Evolutionary conservation across 495 filamentous ascomycete species (phyloP).

Genomic region (Annulohypoxylon moriforme): DNA sequence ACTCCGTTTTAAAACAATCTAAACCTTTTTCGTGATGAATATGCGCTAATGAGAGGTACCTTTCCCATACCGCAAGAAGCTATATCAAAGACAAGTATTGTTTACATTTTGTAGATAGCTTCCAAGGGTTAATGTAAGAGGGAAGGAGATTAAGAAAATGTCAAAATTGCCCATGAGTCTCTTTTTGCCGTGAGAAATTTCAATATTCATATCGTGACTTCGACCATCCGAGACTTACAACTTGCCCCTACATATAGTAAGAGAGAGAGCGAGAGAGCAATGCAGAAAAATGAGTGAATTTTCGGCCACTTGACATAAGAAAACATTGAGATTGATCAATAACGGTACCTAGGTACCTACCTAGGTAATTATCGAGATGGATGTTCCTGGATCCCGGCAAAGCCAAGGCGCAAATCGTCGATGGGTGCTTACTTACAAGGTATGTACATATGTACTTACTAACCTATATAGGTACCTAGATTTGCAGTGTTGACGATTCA

Average conservation of each 20-base stretch:
- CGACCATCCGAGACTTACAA: background rate
- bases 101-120: conserved; percentile 18
- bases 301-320: background rate
- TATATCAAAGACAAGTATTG: conserved; percentile 5
- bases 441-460: background rate
- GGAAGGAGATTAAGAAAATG: background rate
- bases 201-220: conserved; percentile 1
- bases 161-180: conserved; percentile 29
- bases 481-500: conserved; percentile 22
- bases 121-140: background rate
- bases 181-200: no score
- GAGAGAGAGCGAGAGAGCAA: conserved; percentile 16
- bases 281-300: conserved; percentile 43
- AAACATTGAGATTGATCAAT: background rate
- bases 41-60: conserved; percentile 24
- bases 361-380: conserved; percentile 8
- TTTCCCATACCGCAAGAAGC: conserved; percentile 9
- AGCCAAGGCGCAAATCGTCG: conserved; percentile 32
- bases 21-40: conserved; percentile 30
- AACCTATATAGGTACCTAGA: conserved; percentile 20
- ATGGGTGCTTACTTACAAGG: no score
- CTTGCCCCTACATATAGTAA: conserved; percentile 23
- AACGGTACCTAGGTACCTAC: conserved; percentile 2
- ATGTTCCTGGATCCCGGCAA: conserved; percentile 17
- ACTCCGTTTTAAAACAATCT: conserved; percentile 15